Conservation (phyloP, 371 early-diverging fungal species). For the Circinella umbellata region DNA sequence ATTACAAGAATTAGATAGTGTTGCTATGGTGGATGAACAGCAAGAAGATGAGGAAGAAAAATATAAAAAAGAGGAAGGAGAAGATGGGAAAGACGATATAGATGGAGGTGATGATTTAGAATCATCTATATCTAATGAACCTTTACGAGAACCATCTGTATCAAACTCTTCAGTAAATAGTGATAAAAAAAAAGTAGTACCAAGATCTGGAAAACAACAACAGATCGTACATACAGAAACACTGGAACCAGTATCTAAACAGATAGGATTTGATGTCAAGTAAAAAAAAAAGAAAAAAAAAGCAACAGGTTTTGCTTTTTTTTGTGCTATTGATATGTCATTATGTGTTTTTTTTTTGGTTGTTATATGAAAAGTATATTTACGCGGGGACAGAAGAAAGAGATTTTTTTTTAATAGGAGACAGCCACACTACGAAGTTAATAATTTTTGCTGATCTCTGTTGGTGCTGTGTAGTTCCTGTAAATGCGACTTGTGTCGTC, state of each 20-base stretch:
- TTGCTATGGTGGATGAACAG: background rate
- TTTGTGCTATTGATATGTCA: background rate
- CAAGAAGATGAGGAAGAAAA: background rate
- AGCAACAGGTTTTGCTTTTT: background rate
- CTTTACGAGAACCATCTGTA: background rate
- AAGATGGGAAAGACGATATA: too few relatives aligned
- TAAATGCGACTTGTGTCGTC: too few relatives aligned
- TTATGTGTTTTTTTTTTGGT: background rate
- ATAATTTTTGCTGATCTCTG: too few relatives aligned
- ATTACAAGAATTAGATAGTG: slow-evolving; percentile 37
- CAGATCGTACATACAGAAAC: slow-evolving; percentile 23
- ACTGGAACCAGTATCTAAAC: slow-evolving; percentile 24
- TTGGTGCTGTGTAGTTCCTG: too few relatives aligned
- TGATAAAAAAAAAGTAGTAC: background rate
- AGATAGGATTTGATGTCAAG: slow-evolving; percentile 18
- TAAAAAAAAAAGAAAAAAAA: slow-evolving; percentile 5
- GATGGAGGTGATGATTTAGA: background rate
- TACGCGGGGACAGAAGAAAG: too few relatives aligned
- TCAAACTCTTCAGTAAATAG: background rate
- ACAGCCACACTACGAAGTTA: too few relatives aligned
- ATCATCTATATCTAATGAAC: background rate
- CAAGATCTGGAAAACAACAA: slow-evolving; percentile 1
- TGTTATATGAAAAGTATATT: too few relatives aligned
- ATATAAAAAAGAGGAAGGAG: background rate
- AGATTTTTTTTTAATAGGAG: too few relatives aligned